These are phyloP conservation scores for Phytopythium cucurbitacearum DNA, from an alignment of 352 stramenopile genomes.

Conservation along the genomic window DNA sequence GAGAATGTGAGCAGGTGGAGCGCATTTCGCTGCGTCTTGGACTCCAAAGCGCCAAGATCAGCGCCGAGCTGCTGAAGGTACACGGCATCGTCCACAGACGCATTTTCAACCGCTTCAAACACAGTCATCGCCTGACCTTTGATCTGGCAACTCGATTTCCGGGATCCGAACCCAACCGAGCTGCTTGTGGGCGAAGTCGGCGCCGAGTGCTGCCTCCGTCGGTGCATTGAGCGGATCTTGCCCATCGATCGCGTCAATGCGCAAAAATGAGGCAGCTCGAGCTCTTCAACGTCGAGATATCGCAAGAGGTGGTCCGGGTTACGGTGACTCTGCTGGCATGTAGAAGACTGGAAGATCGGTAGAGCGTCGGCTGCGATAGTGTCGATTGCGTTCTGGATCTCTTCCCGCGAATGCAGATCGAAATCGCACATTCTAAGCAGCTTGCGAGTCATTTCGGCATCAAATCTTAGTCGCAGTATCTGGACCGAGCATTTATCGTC, in stretches of 20 bases:
- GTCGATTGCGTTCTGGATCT: constrained; percentile 26
- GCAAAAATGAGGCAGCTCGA: constrained; percentile 41
- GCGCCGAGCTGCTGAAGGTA: constrained; percentile 44
- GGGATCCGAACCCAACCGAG: too few species aligned
- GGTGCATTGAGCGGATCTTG: constrained; percentile 40
- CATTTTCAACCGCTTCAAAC: constrained; percentile 49
- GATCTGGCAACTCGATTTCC: not conserved
- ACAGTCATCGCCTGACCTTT: constrained; percentile 25
- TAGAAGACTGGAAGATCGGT: constrained; percentile 23
- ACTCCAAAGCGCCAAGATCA: constrained; percentile 34
- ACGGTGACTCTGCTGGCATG: constrained; percentile 13
- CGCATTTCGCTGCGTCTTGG: constrained; percentile 34
- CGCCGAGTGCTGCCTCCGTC: constrained; percentile 23
- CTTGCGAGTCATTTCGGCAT: constrained; percentile 38
- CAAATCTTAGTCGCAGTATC: constrained; percentile 27
- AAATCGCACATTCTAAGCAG: constrained; percentile 34
- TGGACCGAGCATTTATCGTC: not conserved
- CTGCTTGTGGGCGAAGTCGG: constrained; percentile 9
- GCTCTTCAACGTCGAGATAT: constrained; percentile 47
- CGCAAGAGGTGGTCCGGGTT: constrained; percentile 8
- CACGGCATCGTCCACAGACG: constrained; percentile 47
- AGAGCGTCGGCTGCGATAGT: constrained; percentile 30
- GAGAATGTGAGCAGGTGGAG: constrained; percentile 62
- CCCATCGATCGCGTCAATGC: constrained; percentile 36
- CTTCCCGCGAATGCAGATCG: constrained; percentile 14